A percentile compares a stretch with the other conserved stretches of the same genome.
Conservation (phyloP, 768 basidiomycete genomes). For the Goffeauzyma gilvescens region DNA sequence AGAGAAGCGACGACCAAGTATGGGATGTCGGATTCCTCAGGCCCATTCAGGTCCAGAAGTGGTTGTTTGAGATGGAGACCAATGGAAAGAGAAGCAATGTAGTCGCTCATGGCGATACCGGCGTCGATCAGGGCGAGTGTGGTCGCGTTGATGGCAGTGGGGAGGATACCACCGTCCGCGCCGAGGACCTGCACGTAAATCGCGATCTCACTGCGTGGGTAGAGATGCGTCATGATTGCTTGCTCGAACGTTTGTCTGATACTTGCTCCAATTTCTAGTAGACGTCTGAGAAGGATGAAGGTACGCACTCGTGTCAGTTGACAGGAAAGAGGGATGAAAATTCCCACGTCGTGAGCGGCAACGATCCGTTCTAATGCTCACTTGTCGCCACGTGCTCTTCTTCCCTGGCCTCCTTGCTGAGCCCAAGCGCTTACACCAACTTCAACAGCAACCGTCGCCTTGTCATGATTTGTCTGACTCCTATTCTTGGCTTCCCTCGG, state of each 20-base stretch:
- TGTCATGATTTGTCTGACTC: constrained; percentile 43
- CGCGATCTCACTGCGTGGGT: constrained; percentile 87
- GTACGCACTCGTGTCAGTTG: constrained; percentile 1
- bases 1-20: constrained; percentile 73
- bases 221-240: constrained; percentile 70
- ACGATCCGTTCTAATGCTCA: constrained; percentile 35
- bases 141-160: constrained; percentile 82
- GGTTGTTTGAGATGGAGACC: constrained; percentile 56
- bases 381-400: constrained; percentile 69
- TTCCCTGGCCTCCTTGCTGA: constrained; percentile 45
- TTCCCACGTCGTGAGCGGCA: neutral
- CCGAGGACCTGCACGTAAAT: constrained; percentile 82
- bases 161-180: constrained; percentile 72
- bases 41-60: constrained; percentile 64
- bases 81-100: constrained; percentile 72
- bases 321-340: constrained; percentile 3
- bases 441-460: constrained; percentile 75
- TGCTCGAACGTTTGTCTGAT: constrained; percentile 93
- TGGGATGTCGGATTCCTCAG: constrained; percentile 83
- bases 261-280: constrained; percentile 64
- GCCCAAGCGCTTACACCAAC: constrained; percentile 74
- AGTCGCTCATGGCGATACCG: constrained; percentile 76
- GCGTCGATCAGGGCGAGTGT: constrained; percentile 78
- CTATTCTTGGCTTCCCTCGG: constrained; percentile 74
- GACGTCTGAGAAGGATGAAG: constrained; percentile 40